phyloP scores from a whole-genome alignment of 495 filamentous ascomycete genomes.

The Niebla homalea region DNA sequence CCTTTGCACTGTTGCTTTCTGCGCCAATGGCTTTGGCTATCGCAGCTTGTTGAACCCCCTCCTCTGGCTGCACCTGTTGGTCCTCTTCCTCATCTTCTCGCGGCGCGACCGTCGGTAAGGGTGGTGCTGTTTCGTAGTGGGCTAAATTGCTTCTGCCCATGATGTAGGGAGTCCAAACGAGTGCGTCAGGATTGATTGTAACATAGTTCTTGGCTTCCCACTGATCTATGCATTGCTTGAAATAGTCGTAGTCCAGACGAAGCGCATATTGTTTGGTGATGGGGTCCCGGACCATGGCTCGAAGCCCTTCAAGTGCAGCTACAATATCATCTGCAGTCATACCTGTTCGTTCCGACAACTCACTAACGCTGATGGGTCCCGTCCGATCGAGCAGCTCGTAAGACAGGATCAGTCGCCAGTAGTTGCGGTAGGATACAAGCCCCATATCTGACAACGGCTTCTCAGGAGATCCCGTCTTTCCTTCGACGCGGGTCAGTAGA shows the following conservation, averaged over 20 bases:
- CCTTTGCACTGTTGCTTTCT: constrained; percentile 8
- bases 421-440: constrained; percentile 89
- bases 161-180: constrained; percentile 96
- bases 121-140: constrained; percentile 68
- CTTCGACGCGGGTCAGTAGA: constrained; percentile 80
- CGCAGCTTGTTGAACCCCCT: constrained; percentile 22
- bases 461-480: constrained; percentile 90
- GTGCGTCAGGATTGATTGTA: constrained; percentile 62
- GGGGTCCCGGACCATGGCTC: constrained; percentile 80
- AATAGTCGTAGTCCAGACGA: constrained; percentile 69
- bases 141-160: constrained; percentile 81
- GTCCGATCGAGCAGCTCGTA: constrained; percentile 59
- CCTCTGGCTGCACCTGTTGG: constrained; percentile 34
- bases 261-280: constrained; percentile 78
- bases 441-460: constrained; percentile 98
- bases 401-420: constrained; percentile 84
- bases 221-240: constrained; percentile 67
- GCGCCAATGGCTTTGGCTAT: constrained; percentile 9
- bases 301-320: constrained; percentile 76
- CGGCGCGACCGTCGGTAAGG: constrained; percentile 77
- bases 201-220: constrained; percentile 82
- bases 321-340: constrained; percentile 95
- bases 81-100: constrained; percentile 54
- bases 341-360: constrained; percentile 81
- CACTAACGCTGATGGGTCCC: constrained; percentile 54